Conservation (phyloP, 306 rosid genomes). For the Trichosanthes cucumerina region DNA sequence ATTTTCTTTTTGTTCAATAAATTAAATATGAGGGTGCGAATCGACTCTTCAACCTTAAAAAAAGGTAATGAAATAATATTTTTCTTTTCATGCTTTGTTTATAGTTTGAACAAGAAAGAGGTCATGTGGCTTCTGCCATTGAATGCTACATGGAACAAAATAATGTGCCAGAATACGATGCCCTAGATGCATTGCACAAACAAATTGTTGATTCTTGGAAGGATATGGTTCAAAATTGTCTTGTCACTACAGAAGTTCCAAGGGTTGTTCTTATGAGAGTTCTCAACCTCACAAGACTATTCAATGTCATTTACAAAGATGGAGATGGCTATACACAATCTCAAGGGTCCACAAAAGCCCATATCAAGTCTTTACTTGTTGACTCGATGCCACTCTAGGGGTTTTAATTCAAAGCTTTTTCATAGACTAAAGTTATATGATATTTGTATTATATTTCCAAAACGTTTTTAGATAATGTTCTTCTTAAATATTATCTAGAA, state of each 20-base stretch:
- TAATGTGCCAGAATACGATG: constrained; percentile 10
- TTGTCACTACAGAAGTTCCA: constrained; percentile 9
- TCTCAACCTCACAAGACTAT: constrained; percentile 22
- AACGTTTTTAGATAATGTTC: too few relatives aligned
- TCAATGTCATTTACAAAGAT: constrained; percentile 20
- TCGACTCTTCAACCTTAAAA: too few relatives aligned
- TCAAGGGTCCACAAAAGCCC: constrained; percentile 6
- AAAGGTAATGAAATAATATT: too few relatives aligned
- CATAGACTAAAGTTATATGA: too few relatives aligned
- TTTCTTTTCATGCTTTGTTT: too few relatives aligned
- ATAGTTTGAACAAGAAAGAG: constrained; percentile 29
- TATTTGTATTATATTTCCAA: too few relatives aligned
- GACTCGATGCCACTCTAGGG: constrained; percentile 13
- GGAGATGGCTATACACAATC: constrained; percentile 26
- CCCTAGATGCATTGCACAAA: not conserved
- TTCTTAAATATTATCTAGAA: too few relatives aligned
- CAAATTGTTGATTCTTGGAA: constrained; percentile 20
- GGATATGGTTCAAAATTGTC: constrained; percentile 32
- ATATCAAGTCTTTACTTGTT: constrained; percentile 17
- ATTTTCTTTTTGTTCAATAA: too few relatives aligned
- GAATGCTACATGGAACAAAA: constrained; percentile 38
- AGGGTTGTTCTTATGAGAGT: constrained; percentile 17
- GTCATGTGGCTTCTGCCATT: constrained; percentile 17
- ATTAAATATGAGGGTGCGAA: too few relatives aligned
- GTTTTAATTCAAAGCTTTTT: too few relatives aligned